phyloP scores from a whole-genome alignment of 2,329 filamentous ascomycete genomes.

The Blastomyces percursus region DNA sequence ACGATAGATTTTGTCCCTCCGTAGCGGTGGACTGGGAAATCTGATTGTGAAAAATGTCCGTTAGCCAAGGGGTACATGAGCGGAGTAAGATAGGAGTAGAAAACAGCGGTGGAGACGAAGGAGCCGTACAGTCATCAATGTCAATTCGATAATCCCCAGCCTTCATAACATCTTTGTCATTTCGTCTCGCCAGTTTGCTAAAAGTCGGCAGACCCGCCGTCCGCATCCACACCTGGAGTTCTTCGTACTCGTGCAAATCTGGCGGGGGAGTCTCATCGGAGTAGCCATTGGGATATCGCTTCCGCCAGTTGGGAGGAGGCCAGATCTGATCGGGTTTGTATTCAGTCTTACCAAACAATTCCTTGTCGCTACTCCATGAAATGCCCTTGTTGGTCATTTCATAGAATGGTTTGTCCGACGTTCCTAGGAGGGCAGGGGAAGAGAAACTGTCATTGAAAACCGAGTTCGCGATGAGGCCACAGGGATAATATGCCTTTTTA shows the following conservation, averaged over 20 bases:
- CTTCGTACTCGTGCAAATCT: constrained; percentile 62
- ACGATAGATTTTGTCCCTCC: constrained; percentile 82
- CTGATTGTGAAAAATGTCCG: constrained; percentile 38
- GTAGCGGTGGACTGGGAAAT: constrained; percentile 68
- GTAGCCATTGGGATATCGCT: constrained; percentile 61
- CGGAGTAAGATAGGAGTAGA: not conserved
- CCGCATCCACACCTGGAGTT: constrained; percentile 98
- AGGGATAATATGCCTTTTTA: constrained; percentile 77
- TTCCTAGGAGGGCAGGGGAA: constrained; percentile 51
- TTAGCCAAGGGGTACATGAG: constrained; percentile 8
- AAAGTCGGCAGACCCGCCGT: constrained; percentile 89
- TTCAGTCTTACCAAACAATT: constrained; percentile 60
- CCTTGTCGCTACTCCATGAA: constrained; percentile 74
- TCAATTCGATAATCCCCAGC: constrained; percentile 64
- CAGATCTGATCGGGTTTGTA: constrained; percentile 57
- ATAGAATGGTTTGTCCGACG: constrained; percentile 46
- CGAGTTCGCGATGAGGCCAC: constrained; percentile 92
- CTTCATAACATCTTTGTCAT: constrained; percentile 58
- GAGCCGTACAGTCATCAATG: constrained; percentile 62
- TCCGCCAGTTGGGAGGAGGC: constrained; percentile 77
- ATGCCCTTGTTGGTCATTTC: constrained; percentile 67
- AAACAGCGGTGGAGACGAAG: not conserved
- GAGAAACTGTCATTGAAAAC: constrained; percentile 88
- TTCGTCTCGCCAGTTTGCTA: constrained; percentile 82
- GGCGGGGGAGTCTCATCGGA: constrained; percentile 54